Evolutionary conservation across 2,329 filamentous ascomycete species (phyloP), one percentile per base, ranked within the genome.

Genomic region (Ambrosiella beaveri): DNA sequence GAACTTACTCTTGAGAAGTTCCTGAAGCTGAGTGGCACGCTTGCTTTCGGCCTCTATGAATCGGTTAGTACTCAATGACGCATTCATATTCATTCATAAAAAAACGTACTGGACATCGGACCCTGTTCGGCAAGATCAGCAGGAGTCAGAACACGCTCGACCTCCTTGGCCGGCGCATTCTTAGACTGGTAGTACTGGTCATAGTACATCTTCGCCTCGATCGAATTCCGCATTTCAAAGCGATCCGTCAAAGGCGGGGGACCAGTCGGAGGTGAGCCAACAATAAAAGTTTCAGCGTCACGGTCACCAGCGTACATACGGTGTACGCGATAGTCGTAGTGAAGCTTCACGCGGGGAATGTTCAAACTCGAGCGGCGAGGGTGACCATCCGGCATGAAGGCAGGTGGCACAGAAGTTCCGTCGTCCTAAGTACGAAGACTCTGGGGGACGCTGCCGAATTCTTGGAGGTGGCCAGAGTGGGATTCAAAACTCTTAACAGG

Each of bases 231-330:
- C 36, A 60, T 50, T 17, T 60, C 55, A n/a, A 51, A 54, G n/a
- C 47, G 56, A 39, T 56, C 58, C 6, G 58, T 56, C n/a, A 57
- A 13, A 37, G 56, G 58, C 0, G 56, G 50, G 7, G 44, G 37
- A 15, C 54, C 51, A 36, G 54, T 41, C 19, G 52, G 54, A n/a
- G 58, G 58, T 11, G 54, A 54, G 12, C 58, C 58, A 55, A 60
- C 56, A 40, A 57, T 55, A 17, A 60, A 60, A 19, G 45, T 60
- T 12, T 52, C 55, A 36, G 55, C 58, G 45, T 60, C 58, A 27
- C 58, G 51, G 35, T 60, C 58, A n/a, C 55, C 58, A 39, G 55
- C 51, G 2, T 57, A 52, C 54, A 60, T 60, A 13, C 45, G 50
- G 49, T 57, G 58, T 4, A 60, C 17, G 12, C 50, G 54, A 35